Evolutionary conservation across 257 asterid genomes (phyloP).

Genomic region (Capsicum baccatum): DNA sequence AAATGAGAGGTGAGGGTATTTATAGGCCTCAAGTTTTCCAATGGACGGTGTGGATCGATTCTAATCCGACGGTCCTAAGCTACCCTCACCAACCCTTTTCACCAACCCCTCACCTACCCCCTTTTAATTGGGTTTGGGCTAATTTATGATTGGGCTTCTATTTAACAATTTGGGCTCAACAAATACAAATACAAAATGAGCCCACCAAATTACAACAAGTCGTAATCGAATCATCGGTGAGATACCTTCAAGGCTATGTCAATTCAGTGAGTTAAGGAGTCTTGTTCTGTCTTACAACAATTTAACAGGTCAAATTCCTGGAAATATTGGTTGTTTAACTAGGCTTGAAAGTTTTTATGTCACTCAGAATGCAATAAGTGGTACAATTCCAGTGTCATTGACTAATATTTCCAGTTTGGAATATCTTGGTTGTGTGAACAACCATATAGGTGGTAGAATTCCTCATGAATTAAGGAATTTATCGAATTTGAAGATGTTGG

Average conservation of each 20-base stretch:
- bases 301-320: constrained; percentile 40
- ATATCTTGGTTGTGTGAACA: constrained; percentile 34
- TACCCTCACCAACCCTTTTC: too few species aligned
- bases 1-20: too few species aligned
- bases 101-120: too few species aligned
- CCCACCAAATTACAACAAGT: too few species aligned
- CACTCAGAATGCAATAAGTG: constrained; percentile 36
- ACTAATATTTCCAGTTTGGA: constrained; percentile 44
- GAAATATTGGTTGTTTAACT: constrained; percentile 41
- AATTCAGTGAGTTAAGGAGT: constrained; percentile 28
- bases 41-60: too few species aligned
- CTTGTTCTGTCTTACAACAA: constrained; percentile 36
- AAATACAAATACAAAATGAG: too few species aligned
- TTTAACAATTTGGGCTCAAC: too few species aligned
- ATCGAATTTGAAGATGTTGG: constrained; percentile 41
- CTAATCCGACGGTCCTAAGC: too few species aligned
- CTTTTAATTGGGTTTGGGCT: too few species aligned
- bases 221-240: constrained; percentile 35
- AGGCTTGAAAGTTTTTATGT: constrained; percentile 36
- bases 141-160: too few species aligned
- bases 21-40: too few species aligned
- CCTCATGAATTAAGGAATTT: constrained; percentile 41
- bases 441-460: constrained; percentile 41
- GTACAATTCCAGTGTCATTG: constrained; percentile 41
- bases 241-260: constrained; percentile 42